Percentiles rank a stretch among this genome's conserved stretches.
phyloP scores from a whole-genome alignment of 805 yeast species.

The Saccharomycopsis schoenii region DNA sequence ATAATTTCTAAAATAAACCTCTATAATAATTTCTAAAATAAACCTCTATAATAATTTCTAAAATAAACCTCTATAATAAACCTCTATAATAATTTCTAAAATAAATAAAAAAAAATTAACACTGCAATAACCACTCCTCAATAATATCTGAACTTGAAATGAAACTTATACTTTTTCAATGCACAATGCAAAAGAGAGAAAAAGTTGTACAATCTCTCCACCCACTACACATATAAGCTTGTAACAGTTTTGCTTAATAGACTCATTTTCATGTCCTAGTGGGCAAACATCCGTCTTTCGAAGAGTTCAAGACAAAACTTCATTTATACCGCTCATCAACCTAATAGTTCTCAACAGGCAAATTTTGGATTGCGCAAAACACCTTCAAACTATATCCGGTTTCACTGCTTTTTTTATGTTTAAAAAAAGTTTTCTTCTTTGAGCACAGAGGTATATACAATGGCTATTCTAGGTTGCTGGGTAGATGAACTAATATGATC shows the following conservation, averaged over 20 bases:
- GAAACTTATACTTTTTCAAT: background rate
- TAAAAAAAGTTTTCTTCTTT: background rate
- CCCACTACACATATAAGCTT: background rate
- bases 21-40: background rate
- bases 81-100: background rate
- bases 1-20: background rate
- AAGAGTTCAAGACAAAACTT: background rate
- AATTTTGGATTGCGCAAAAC: background rate
- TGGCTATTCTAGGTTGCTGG: background rate
- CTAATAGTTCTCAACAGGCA: background rate
- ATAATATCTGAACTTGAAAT: background rate
- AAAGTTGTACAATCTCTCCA: background rate
- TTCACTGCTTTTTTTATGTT: background rate
- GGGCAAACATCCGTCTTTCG: background rate
- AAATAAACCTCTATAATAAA: background rate
- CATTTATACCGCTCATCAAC: background rate
- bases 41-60: background rate
- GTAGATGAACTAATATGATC: background rate
- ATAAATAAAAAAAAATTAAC: background rate
- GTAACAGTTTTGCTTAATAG: too few relatives aligned
- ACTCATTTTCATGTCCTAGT: too few relatives aligned
- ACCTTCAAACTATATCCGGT: background rate
- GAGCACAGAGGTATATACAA: background rate
- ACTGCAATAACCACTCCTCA: background rate
- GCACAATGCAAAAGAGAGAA: background rate